phyloP scores from a whole-genome alignment of 345 rosid species.

The Geranium brycei region DNA sequence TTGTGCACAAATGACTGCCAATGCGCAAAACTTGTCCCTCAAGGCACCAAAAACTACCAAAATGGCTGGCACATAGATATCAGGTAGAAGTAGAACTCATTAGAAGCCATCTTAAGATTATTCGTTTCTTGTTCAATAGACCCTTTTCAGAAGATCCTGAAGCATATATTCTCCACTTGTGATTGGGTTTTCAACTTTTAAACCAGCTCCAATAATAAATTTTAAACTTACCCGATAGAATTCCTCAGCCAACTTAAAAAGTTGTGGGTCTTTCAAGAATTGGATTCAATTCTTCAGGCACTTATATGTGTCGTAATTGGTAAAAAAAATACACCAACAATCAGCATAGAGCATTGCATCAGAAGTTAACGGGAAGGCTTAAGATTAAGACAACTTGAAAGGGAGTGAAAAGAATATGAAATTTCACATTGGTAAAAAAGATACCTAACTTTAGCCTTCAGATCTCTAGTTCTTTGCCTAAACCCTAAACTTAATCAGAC shows the following conservation, averaged over 20 bases:
- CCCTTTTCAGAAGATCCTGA: neutral
- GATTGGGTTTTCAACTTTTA: neutral
- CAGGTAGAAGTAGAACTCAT: no score
- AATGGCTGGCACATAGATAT: neutral
- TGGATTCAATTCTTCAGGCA: neutral
- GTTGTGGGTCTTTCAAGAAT: neutral
- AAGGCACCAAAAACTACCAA: neutral
- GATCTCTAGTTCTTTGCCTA: neutral
- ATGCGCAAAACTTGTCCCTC: neutral
- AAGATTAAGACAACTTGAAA: no score
- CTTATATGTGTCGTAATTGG: neutral
- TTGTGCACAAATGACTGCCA: neutral
- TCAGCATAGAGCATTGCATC: neutral
- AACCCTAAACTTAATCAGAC: no score
- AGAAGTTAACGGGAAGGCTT: neutral
- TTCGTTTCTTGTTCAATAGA: neutral
- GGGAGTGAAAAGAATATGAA: neutral
- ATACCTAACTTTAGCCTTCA: neutral
- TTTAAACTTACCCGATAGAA: neutral
- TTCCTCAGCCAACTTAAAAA: neutral
- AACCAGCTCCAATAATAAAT: neutral
- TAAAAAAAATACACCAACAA: neutral
- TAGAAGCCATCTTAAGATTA: neutral
- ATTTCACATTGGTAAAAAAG: neutral
- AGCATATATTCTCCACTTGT: neutral